Conservation (phyloP, 352 stramenopile species). For the Pythium coloratum region DNA sequence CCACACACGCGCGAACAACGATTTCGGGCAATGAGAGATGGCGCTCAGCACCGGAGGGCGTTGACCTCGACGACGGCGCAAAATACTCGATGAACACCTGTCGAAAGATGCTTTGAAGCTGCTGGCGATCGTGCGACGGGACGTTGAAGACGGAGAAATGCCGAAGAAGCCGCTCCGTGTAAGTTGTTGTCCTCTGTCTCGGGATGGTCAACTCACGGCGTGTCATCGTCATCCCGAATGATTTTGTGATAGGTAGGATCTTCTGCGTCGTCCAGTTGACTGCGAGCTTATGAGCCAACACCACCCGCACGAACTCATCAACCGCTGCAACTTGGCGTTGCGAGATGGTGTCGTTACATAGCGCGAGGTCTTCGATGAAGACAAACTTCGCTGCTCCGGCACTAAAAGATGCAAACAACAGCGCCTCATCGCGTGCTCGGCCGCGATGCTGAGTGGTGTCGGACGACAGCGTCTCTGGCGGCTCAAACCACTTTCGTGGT, state of each 20-base stretch:
- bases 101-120: slow-evolving; percentile 53
- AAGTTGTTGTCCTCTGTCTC: neutral
- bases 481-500: slow-evolving; percentile 43
- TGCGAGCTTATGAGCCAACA: slow-evolving; percentile 47
- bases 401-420: slow-evolving; percentile 39
- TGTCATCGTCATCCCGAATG: slow-evolving; percentile 42
- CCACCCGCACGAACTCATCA: slow-evolving; percentile 44
- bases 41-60: slow-evolving; percentile 6
- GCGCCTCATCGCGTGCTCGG: slow-evolving; percentile 36
- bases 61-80: neutral
- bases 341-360: neutral
- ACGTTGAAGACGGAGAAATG: slow-evolving; percentile 54
- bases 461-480: neutral
- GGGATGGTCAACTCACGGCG: slow-evolving; percentile 6
- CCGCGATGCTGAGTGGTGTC: slow-evolving; percentile 13
- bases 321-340: slow-evolving; percentile 11
- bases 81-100: slow-evolving; percentile 44
- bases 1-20: slow-evolving; percentile 49
- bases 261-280: slow-evolving; percentile 34
- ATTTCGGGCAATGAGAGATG: slow-evolving; percentile 45
- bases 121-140: slow-evolving; percentile 41
- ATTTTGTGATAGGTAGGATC: slow-evolving; percentile 37
- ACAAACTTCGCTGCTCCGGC: slow-evolving; percentile 31
- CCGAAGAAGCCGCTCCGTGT: slow-evolving; percentile 35
- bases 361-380: slow-evolving; percentile 57